Conservation (phyloP, 305 asterid genomes). For the Fraxinus platypoda region DNA sequence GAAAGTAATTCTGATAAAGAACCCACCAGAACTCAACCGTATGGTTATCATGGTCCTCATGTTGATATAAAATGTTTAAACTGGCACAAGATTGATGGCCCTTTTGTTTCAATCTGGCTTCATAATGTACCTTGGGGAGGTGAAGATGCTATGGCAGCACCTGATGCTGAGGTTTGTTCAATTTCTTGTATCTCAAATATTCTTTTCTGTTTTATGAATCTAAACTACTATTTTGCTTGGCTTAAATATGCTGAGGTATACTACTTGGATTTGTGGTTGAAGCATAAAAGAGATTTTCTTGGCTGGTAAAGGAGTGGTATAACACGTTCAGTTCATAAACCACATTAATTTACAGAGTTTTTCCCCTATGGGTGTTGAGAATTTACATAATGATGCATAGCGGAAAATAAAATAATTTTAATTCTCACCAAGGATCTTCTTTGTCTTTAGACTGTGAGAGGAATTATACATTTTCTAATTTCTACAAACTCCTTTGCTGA, state of each 20-base stretch:
- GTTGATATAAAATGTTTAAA: constrained; percentile 53
- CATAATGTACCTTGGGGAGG: constrained; percentile 97
- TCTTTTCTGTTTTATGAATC: background rate
- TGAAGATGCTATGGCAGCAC: constrained; percentile 90
- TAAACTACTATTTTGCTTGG: background rate
- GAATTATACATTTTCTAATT: too few relatives aligned
- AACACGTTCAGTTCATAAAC: background rate
- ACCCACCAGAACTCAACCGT: constrained; percentile 18
- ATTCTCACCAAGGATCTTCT: too few relatives aligned
- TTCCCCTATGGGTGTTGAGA: too few relatives aligned
- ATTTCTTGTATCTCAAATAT: constrained; percentile 9
- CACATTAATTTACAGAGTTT: background rate
- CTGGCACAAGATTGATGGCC: constrained; percentile 86
- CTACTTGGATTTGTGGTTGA: background rate
- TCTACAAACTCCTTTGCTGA: too few relatives aligned
- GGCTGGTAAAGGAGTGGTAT: background rate
- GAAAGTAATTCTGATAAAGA: constrained; percentile 27
- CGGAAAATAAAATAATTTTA: too few relatives aligned
- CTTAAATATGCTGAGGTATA: too few relatives aligned
- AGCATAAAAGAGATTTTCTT: background rate
- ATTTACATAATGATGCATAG: too few relatives aligned
- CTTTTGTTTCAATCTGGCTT: constrained; percentile 91
- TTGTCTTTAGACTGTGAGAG: too few relatives aligned
- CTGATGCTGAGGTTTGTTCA: constrained; percentile 76
- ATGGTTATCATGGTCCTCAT: constrained; percentile 68